A percentile compares a stretch with the other conserved stretches of the same genome.
Conservation (phyloP, 768 basidiomycete species). For the Leccinum broughii region DNA sequence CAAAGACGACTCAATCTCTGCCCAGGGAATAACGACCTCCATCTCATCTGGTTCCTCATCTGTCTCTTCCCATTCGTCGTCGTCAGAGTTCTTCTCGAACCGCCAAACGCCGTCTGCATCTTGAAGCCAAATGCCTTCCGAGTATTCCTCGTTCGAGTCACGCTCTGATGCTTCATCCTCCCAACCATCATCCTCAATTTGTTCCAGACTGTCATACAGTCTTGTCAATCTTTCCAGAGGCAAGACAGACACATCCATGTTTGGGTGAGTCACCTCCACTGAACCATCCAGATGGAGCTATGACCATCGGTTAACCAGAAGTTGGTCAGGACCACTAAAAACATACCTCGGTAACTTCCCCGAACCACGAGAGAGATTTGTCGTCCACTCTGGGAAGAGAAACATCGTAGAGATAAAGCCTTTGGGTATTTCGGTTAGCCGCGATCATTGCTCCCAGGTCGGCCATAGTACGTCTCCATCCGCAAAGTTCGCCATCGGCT, state of each 20-base stretch:
- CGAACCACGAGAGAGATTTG: slow-evolving; percentile 69
- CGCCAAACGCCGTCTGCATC: slow-evolving; percentile 40
- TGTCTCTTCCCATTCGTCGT: slow-evolving; percentile 44
- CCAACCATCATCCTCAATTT: slow-evolving; percentile 71
- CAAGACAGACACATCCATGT: slow-evolving; percentile 47
- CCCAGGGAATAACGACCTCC: slow-evolving; percentile 36
- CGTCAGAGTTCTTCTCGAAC: slow-evolving; percentile 31
- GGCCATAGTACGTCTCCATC: slow-evolving; percentile 74
- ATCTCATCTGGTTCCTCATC: slow-evolving; percentile 38
- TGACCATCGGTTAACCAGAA: slow-evolving; percentile 9
- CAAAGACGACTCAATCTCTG: slow-evolving; percentile 24
- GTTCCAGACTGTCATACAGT: slow-evolving; percentile 80
- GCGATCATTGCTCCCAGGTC: slow-evolving; percentile 65
- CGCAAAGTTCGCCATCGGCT: slow-evolving; percentile 51
- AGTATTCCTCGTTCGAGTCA: slow-evolving; percentile 42
- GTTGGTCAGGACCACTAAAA: slow-evolving; percentile 5
- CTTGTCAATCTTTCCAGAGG: slow-evolving; percentile 70
- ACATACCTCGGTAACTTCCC: slow-evolving; percentile 79
- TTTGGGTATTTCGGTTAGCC: slow-evolving; percentile 41
- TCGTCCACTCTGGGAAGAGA: slow-evolving; percentile 42
- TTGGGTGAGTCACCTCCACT: slow-evolving; percentile 71
- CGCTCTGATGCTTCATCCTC: slow-evolving; percentile 37
- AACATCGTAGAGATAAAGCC: slow-evolving; percentile 42
- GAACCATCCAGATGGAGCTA: slow-evolving; percentile 77
- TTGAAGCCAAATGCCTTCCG: slow-evolving; percentile 44